These are phyloP conservation scores for Thuja plicata DNA, from an alignment of 83 land plant species.

Conservation along the genomic window DNA sequence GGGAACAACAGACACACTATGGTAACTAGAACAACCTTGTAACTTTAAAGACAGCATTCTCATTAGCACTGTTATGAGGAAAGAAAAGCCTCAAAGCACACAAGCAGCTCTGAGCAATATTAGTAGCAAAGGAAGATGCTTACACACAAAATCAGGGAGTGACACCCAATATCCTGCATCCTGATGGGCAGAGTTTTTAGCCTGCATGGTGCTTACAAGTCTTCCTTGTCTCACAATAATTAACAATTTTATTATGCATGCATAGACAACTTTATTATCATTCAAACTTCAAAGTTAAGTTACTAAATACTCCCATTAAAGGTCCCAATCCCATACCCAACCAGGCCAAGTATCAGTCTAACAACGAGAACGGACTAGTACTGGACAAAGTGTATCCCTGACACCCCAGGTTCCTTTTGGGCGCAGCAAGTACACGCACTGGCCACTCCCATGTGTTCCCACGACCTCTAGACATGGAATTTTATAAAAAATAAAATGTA, in stretches of 20 bases:
- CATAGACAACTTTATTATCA: background rate
- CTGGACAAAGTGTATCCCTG: too few species aligned
- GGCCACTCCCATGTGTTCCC: too few species aligned
- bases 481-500: too few species aligned
- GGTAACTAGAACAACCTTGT: background rate
- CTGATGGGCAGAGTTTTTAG: background rate
- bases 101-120: background rate
- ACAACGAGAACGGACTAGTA: too few species aligned
- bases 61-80: background rate
- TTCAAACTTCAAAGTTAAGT: background rate
- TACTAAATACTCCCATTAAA: too few species aligned
- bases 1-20: background rate
- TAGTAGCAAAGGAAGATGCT: background rate
- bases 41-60: background rate
- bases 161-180: background rate
- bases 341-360: too few species aligned
- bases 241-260: background rate
- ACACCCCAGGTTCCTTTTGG: too few species aligned
- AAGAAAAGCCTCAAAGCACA: background rate
- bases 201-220: background rate
- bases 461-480: too few species aligned
- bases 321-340: too few species aligned
- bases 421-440: too few species aligned
- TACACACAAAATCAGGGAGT: background rate
- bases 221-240: background rate